Percentiles rank a stretch among this genome's conserved stretches.
phyloP scores from a whole-genome alignment of 306 rosid genomes.

The Gynostemma pentaphyllum region DNA sequence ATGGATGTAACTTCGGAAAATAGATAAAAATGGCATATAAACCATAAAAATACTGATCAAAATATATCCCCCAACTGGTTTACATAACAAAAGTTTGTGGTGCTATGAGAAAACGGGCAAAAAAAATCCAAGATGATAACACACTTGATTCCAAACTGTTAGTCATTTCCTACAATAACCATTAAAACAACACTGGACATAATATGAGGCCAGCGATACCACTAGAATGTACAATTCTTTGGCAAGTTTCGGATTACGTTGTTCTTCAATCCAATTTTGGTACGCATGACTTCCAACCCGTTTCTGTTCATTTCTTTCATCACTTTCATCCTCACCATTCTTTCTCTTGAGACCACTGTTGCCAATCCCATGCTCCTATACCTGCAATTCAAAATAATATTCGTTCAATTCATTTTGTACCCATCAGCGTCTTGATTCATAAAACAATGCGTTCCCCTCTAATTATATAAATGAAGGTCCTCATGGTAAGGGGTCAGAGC shows the following conservation, averaged over 20 bases:
- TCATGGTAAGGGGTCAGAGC: not conserved
- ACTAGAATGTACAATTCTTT: conserved; percentile 60
- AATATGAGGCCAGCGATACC: not conserved
- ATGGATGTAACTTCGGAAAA: too few species aligned
- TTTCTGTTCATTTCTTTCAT: conserved; percentile 69
- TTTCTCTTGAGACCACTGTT: conserved; percentile 69
- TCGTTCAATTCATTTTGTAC: not conserved
- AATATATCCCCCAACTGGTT: not conserved
- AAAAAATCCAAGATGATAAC: not conserved
- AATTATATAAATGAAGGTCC: not conserved
- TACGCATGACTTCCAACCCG: conserved; percentile 81
- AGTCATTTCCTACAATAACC: not conserved
- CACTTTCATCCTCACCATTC: conserved; percentile 75
- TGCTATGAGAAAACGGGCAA: not conserved
- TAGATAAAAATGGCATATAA: not conserved
- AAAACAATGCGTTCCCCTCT: not conserved
- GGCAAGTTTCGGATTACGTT: conserved; percentile 90
- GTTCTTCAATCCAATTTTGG: conserved; percentile 74
- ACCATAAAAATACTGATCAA: not conserved
- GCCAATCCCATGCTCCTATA: conserved; percentile 91
- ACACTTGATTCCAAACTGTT: not conserved
- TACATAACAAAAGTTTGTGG: conserved; percentile 2
- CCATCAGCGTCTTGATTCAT: not conserved
- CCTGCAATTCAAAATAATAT: conserved; percentile 28
- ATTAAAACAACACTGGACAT: not conserved